These are phyloP conservation scores for Didymellaceae sp. DNA, from an alignment of 2,329 filamentous ascomycete species.

Conservation along the genomic window DNA sequence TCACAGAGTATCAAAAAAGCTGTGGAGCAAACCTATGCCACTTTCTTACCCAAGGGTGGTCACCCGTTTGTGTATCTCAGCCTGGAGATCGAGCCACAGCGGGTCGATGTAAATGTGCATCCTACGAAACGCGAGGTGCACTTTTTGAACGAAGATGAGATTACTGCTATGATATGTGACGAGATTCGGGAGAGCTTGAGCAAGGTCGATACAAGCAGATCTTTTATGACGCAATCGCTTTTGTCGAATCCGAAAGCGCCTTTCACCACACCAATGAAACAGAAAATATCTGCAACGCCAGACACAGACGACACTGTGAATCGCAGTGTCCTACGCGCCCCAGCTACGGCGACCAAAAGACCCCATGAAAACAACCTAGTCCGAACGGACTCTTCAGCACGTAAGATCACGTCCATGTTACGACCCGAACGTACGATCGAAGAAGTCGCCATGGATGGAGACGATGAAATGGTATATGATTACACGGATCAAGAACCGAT, in stretches of 20 bases:
- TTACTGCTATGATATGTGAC: constrained; percentile 83
- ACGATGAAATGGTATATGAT: constrained; percentile 72
- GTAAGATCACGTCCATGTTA: constrained; percentile 98
- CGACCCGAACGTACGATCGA: constrained; percentile 57
- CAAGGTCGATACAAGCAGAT: constrained; percentile 89
- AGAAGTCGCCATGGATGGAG: constrained; percentile 34
- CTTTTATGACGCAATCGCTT: constrained; percentile 91
- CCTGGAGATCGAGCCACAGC: constrained; percentile 87
- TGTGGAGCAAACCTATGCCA: constrained; percentile 85
- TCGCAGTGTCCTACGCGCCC: constrained; percentile 38
- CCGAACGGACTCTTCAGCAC: constrained; percentile 83
- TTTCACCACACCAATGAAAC: constrained; percentile 51
- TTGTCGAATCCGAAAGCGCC: constrained; percentile 55
- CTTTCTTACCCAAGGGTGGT: constrained; percentile 89
- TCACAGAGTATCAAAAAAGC: constrained; percentile 87
- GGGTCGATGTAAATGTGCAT: constrained; percentile 97
- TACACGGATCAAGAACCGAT: constrained; percentile 71
- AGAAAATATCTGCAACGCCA: constrained; percentile 34
- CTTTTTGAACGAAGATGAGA: constrained; percentile 96
- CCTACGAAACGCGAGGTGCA: constrained; percentile 97
- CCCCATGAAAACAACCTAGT: constrained; percentile 87
- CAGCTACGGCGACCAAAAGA: constrained; percentile 38
- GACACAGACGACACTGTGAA: constrained; percentile 31
- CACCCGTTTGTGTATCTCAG: constrained; percentile 94
- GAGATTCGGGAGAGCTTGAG: constrained; percentile 79